These are phyloP conservation scores for Botrytis pseudocinerea DNA, from an alignment of 2,329 filamentous ascomycete genomes.

Conservation along the genomic window DNA sequence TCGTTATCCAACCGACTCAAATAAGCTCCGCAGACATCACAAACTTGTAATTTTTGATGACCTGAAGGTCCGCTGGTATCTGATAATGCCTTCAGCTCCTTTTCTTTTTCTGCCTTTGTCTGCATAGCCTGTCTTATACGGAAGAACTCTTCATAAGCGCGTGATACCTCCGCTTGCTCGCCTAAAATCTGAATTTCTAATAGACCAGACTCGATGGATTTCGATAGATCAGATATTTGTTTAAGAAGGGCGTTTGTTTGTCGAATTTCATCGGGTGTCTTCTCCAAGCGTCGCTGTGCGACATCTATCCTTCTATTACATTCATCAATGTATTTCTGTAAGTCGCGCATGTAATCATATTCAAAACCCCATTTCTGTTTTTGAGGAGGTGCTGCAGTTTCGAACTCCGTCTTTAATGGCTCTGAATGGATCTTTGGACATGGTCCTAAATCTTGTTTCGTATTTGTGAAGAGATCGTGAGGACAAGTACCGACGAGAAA, in stretches of 20 bases:
- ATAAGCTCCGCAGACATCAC: conserved; percentile 97
- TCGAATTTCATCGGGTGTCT: conserved; percentile 95
- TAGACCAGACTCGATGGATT: conserved; percentile 77
- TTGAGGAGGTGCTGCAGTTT: conserved; percentile 68
- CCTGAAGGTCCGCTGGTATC: conserved; percentile 92
- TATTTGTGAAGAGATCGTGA: conserved; percentile 99
- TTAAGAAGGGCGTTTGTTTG: conserved; percentile 91
- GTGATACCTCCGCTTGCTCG: conserved; percentile 75
- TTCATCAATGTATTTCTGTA: conserved; percentile 95
- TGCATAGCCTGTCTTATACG: conserved; percentile 78
- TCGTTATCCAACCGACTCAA: conserved; percentile 92
- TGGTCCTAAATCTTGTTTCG: conserved; percentile 91
- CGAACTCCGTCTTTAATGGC: conserved; percentile 85
- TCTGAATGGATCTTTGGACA: conserved; percentile 90
- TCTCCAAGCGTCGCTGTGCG: conserved; percentile 87
- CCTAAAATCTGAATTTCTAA: conserved; percentile 84
- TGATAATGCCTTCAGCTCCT: conserved; percentile 83
- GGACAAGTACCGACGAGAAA: conserved; percentile 93
- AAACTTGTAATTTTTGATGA: conserved; percentile 97
- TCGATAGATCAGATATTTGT: conserved; percentile 76
- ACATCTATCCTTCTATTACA: conserved; percentile 93
- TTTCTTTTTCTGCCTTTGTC: conserved; percentile 79
- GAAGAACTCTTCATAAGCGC: conserved; percentile 85
- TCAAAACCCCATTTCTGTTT: conserved; percentile 76
- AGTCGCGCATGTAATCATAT: conserved; percentile 93